Percentiles rank a stretch among this genome's conserved stretches.
phyloP scores from a whole-genome alignment of 306 rosid species.

The Cicer yamashitae region DNA sequence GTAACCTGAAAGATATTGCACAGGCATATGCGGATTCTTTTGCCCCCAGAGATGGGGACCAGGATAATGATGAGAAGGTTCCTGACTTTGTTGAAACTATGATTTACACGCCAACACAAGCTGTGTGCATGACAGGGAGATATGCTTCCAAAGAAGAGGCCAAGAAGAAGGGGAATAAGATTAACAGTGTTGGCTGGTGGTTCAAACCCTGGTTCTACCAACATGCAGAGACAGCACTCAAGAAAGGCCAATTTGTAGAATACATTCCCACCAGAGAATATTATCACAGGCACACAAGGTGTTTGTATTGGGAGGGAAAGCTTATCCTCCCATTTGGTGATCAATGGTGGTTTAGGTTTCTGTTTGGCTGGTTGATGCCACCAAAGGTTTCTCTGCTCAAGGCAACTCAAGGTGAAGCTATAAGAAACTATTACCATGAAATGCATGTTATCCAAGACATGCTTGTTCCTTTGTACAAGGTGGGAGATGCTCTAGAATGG shows the following conservation, averaged over 20 bases:
- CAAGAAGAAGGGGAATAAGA: slow-evolving; percentile 88
- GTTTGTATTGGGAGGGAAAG: slow-evolving; percentile 97
- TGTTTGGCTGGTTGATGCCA: slow-evolving; percentile 97
- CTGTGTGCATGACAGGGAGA: slow-evolving; percentile 87
- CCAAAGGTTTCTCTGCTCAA: slow-evolving; percentile 95
- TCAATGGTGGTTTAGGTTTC: slow-evolving; percentile 89
- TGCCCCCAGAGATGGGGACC: slow-evolving; percentile 90
- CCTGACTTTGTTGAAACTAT: slow-evolving; percentile 96
- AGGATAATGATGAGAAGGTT: slow-evolving; percentile 81
- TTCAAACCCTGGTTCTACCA: slow-evolving; percentile 96
- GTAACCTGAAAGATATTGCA: slow-evolving; percentile 78
- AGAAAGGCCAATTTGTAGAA: slow-evolving; percentile 90
- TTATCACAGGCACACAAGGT: slow-evolving; percentile 96
- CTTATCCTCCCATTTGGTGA: slow-evolving; percentile 97
- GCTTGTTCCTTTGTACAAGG: slow-evolving; percentile 93
- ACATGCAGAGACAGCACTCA: slow-evolving; percentile 81
- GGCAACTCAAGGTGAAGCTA: slow-evolving; percentile 98
- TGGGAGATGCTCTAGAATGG: slow-evolving; percentile 96
- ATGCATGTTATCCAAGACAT: slow-evolving; percentile 96
- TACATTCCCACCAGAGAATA: slow-evolving; percentile 92
- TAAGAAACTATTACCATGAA: slow-evolving; percentile 95
- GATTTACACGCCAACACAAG: slow-evolving; percentile 73
- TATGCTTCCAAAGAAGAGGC: slow-evolving; percentile 95
- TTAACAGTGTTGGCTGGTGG: slow-evolving; percentile 95
- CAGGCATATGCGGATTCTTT: slow-evolving; percentile 85